A percentile compares a stretch with the other conserved stretches of the same genome.
These are phyloP conservation scores for Cordyceps javanica DNA, from an alignment of 2,329 filamentous ascomycete genomes.

Conservation along the genomic window DNA sequence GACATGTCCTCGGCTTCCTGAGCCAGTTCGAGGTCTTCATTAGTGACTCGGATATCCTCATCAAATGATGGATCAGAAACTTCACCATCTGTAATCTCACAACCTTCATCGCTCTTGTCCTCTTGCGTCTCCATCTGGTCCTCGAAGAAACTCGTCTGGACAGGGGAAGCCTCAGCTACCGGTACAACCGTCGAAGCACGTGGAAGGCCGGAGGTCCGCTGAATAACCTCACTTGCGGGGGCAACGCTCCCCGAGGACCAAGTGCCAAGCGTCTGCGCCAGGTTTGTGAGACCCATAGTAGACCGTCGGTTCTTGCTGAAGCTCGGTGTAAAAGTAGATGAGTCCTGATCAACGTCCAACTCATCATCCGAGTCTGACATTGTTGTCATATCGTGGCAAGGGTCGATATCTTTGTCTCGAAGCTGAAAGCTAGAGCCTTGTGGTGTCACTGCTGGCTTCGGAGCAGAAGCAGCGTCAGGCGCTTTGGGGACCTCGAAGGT, in stretches of 20 bases:
- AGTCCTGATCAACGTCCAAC: constrained; percentile 22
- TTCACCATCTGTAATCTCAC: constrained; percentile 23
- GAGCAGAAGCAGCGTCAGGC: neutral
- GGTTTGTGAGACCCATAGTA: constrained; percentile 53
- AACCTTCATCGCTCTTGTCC: constrained; percentile 15
- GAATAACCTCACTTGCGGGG: constrained; percentile 22
- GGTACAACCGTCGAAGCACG: constrained; percentile 13
- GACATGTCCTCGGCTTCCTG: constrained; percentile 57
- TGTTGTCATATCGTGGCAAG: constrained; percentile 30
- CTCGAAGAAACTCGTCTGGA: constrained; percentile 51
- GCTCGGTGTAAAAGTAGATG: constrained; percentile 38
- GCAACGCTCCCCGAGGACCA: constrained; percentile 58
- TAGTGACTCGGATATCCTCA: constrained; percentile 51
- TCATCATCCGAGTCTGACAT: constrained; percentile 54
- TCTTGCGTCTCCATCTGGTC: constrained; percentile 46
- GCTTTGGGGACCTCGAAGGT: neutral
- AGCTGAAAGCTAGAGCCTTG: constrained; percentile 30
- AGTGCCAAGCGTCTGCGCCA: constrained; percentile 53
- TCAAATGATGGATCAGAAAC: constrained; percentile 32
- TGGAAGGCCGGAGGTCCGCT: neutral
- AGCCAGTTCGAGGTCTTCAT: constrained; percentile 46
- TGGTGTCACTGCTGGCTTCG: constrained; percentile 17
- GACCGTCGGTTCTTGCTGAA: constrained; percentile 25
- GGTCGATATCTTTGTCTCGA: constrained; percentile 41
- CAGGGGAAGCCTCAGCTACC: constrained; percentile 29